Percentiles rank a stretch among this genome's conserved stretches.
These are phyloP conservation scores for Lepidium aucheri DNA, from an alignment of 345 rosid species.

Conservation along the genomic window DNA sequence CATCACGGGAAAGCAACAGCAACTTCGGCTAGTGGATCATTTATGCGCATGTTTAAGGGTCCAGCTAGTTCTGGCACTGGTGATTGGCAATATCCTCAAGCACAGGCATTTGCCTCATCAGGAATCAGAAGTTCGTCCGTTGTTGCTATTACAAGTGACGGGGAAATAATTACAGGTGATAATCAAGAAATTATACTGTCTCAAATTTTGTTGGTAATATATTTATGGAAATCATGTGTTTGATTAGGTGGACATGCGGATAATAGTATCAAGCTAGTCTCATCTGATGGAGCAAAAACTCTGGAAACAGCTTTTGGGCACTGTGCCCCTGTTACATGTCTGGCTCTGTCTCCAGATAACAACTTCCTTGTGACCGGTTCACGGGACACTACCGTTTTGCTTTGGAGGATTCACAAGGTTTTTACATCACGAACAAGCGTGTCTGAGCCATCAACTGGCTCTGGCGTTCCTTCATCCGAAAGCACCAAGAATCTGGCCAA, in stretches of 20 bases:
- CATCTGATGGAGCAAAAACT: slow-evolving; percentile 87
- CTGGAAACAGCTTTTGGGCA: slow-evolving; percentile 83
- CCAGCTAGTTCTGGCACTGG: slow-evolving; percentile 50
- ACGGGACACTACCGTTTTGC: slow-evolving; percentile 66
- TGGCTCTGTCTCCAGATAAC: slow-evolving; percentile 85
- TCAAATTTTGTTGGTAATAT: slow-evolving; percentile 1
- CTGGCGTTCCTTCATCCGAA: slow-evolving; percentile 37
- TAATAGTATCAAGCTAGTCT: slow-evolving; percentile 77
- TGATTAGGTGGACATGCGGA: slow-evolving; percentile 85
- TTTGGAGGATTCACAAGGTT: slow-evolving; percentile 82
- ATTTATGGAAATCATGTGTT: background rate
- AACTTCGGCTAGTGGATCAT: slow-evolving; percentile 58
- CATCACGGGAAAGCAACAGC: slow-evolving; percentile 72
- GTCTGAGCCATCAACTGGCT: slow-evolving; percentile 43
- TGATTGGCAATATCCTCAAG: slow-evolving; percentile 84
- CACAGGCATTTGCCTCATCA: slow-evolving; percentile 77
- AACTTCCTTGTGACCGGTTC: slow-evolving; percentile 89
- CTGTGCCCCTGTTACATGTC: slow-evolving; percentile 91
- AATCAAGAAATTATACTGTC: background rate
- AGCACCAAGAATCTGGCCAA: slow-evolving; percentile 37
- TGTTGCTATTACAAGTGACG: slow-evolving; percentile 71
- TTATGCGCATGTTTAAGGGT: slow-evolving; percentile 92
- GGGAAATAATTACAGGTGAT: slow-evolving; percentile 81
- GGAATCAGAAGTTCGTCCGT: slow-evolving; percentile 76
- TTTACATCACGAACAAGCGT: slow-evolving; percentile 44